These are phyloP conservation scores for Drechmeria coniospora DNA, from an alignment of 2,329 filamentous ascomycete species.

Conservation along the genomic window DNA sequence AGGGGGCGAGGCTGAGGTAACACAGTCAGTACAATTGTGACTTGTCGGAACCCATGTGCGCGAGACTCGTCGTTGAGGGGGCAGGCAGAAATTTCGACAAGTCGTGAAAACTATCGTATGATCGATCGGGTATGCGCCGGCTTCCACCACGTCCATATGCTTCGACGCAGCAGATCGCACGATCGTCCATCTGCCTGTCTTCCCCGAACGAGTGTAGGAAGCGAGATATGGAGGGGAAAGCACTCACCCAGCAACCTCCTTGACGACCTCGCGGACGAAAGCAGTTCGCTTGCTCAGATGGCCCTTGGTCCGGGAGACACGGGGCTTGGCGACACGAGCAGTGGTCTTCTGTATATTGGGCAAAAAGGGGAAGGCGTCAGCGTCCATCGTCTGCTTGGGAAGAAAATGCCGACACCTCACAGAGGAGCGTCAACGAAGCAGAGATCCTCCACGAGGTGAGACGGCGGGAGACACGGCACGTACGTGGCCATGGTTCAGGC, in stretches of 20 bases:
- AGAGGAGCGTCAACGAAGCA: constrained; percentile 23
- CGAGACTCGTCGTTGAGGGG: neutral
- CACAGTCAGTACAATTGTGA: constrained; percentile 13
- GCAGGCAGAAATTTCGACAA: neutral
- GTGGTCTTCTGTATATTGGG: constrained; percentile 59
- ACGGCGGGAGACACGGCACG: constrained; percentile 27
- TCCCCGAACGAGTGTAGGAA: no score
- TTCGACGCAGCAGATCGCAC: no score
- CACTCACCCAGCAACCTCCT: constrained; percentile 89
- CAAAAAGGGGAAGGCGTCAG: constrained; percentile 29
- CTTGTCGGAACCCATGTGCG: neutral
- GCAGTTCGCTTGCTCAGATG: constrained; percentile 92
- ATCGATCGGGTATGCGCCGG: no score
- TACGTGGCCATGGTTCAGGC: constrained; percentile 52
- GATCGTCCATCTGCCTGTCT: no score
- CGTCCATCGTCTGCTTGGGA: constrained; percentile 44
- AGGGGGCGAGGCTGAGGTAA: constrained; percentile 56
- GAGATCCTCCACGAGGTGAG: constrained; percentile 66
- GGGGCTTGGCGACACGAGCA: constrained; percentile 59
- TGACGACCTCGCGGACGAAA: constrained; percentile 94
- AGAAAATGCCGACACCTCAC: constrained; percentile 10
- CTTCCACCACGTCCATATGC: no score
- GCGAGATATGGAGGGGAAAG: no score
- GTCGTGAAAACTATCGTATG: neutral
- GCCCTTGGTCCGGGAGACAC: constrained; percentile 79